Evolutionary conservation across 805 yeast species (phyloP).

Genomic region (Candida nanaspora): DNA sequence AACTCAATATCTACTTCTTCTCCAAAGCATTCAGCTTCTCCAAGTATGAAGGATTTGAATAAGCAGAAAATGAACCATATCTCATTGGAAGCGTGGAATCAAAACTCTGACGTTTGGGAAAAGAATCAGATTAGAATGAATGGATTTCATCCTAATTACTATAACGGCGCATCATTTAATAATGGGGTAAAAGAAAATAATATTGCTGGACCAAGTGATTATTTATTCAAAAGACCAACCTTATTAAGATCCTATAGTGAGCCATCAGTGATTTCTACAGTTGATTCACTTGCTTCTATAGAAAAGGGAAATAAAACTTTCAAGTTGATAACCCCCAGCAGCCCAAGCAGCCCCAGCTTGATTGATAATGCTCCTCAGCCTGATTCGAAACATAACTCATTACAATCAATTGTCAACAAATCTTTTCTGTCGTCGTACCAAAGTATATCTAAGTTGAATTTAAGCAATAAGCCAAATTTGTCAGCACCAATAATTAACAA

Average conservation of each 20-base stretch:
- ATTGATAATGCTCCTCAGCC: neutral
- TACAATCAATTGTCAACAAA: constrained; percentile 7
- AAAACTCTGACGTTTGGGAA: constrained; percentile 15
- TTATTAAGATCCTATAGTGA: constrained; percentile 14
- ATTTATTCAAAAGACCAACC: constrained; percentile 4
- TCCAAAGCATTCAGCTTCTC: too few species aligned
- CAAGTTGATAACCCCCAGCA: too few species aligned
- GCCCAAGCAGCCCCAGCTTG: too few species aligned
- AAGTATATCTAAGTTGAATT: constrained; percentile 2
- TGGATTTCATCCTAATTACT: neutral
- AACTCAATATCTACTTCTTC: neutral
- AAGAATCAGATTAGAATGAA: constrained; percentile 15
- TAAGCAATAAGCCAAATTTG: neutral
- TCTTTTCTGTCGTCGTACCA: constrained; percentile 9
- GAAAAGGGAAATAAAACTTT: too few species aligned
- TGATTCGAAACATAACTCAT: neutral
- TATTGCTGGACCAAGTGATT: neutral
- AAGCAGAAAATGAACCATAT: constrained; percentile 12
- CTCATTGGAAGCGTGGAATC: constrained; percentile 23
- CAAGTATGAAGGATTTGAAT: too few species aligned
- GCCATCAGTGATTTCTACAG: constrained; percentile 9
- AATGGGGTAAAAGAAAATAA: neutral
- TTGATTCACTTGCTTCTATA: neutral
- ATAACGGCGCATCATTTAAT: neutral
- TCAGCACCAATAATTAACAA: neutral